phyloP scores from a whole-genome alignment of 139 green algal species.

The Nannochloris sp. region DNA sequence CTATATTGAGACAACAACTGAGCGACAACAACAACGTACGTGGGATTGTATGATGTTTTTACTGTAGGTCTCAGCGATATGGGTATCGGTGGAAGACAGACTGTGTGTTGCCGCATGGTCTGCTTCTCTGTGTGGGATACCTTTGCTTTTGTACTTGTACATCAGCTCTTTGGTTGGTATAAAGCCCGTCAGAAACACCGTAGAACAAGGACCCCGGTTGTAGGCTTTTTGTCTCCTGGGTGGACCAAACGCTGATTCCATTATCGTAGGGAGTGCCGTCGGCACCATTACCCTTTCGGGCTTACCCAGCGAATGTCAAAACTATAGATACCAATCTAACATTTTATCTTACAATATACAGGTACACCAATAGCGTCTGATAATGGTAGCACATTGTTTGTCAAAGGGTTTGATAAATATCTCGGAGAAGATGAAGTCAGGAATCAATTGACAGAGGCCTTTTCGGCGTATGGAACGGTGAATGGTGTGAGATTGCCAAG shows the following conservation, averaged over 20 bases:
- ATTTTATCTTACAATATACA: slow-evolving; percentile 12
- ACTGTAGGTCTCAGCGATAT: neutral
- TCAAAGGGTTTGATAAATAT: slow-evolving; percentile 68
- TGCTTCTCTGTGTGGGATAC: slow-evolving; percentile 16
- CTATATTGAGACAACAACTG: slow-evolving; percentile 45
- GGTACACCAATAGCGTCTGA: slow-evolving; percentile 11
- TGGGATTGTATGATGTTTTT: neutral
- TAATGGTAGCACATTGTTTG: slow-evolving; percentile 53
- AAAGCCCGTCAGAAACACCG: slow-evolving; percentile 33
- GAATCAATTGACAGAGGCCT: slow-evolving; percentile 47
- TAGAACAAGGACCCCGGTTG: slow-evolving; percentile 20
- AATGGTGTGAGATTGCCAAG: slow-evolving; percentile 55
- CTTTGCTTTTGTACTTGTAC: slow-evolving; percentile 7
- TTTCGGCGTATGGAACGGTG: slow-evolving; percentile 47
- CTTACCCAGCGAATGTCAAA: slow-evolving; percentile 35
- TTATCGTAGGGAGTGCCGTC: slow-evolving; percentile 36
- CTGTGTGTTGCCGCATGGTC: slow-evolving; percentile 24
- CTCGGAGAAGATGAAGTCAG: slow-evolving; percentile 59
- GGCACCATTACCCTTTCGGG: slow-evolving; percentile 34
- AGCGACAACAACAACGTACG: slow-evolving; percentile 30
- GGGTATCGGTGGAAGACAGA: slow-evolving; percentile 5
- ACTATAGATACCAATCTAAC: neutral
- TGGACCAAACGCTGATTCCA: slow-evolving; percentile 38
- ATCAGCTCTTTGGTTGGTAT: slow-evolving; percentile 19
- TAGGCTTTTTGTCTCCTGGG: slow-evolving; percentile 14